A percentile compares a stretch with the other conserved stretches of the same genome.
Conservation (phyloP, 345 rosid species). For the Sisymbrium irio region DNA sequence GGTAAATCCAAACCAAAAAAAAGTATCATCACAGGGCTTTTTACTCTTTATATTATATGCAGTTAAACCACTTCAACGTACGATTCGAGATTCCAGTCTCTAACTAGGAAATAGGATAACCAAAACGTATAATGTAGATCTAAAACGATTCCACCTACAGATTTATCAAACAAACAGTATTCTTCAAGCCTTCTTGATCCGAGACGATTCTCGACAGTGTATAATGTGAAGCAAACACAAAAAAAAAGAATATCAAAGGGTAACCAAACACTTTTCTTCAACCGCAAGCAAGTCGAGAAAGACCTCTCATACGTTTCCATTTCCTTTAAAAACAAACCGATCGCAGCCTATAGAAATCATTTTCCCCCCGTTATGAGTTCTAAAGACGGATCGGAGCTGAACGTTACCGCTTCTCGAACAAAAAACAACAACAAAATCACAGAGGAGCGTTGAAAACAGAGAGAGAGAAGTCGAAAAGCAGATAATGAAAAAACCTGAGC, state of each 20-base stretch:
- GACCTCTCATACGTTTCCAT: not conserved
- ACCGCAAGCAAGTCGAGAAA: conserved; percentile 18
- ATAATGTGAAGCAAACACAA: not conserved
- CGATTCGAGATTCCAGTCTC: too few species aligned
- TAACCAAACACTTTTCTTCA: conserved; percentile 1
- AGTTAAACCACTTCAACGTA: too few species aligned
- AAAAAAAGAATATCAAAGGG: not conserved
- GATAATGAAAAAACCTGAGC: conserved; percentile 53
- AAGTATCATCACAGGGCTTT: not conserved
- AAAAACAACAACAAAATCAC: not conserved
- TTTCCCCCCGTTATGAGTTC: not conserved
- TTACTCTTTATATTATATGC: too few species aligned
- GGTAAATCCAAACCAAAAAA: not conserved
- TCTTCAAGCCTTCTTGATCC: not conserved
- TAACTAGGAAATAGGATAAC: too few species aligned
- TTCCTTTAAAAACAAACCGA: not conserved
- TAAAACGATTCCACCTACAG: not conserved
- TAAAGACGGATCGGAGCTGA: not conserved
- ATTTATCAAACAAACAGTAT: not conserved
- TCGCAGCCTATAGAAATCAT: not conserved
- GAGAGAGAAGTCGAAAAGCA: not conserved
- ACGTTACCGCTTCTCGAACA: not conserved
- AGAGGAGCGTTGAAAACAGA: not conserved
- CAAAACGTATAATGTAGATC: not conserved
- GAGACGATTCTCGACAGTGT: not conserved